Conservation (phyloP, 139 green algal species). For the Closterium sp. region DNA sequence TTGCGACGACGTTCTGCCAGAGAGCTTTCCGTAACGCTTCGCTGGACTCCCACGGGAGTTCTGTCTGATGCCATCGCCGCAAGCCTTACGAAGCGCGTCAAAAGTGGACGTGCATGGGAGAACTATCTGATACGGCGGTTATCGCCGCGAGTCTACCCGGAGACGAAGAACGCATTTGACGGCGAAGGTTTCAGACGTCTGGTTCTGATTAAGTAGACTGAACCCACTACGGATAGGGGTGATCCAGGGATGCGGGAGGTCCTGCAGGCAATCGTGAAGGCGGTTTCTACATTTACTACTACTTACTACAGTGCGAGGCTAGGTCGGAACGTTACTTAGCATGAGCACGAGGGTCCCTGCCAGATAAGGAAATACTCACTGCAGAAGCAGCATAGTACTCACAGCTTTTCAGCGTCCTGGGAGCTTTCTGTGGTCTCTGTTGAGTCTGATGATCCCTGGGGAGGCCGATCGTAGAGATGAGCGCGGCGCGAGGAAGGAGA, state of each 20-base stretch:
- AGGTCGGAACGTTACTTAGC: too few relatives aligned
- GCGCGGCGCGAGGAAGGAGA: background rate
- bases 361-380: too few relatives aligned
- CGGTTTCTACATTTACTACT: too few relatives aligned
- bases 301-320: too few relatives aligned
- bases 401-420: too few relatives aligned
- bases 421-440: background rate
- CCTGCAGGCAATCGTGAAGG: background rate
- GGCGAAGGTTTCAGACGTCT: background rate
- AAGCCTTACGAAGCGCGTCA: too few relatives aligned
- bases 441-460: background rate
- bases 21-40: background rate
- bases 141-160: too few relatives aligned
- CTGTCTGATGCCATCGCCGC: background rate
- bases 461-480: background rate
- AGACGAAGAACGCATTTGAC: background rate
- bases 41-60: background rate
- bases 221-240: background rate
- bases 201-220: background rate
- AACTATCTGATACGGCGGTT: background rate
- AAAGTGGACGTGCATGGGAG: background rate
- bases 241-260: background rate
- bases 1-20: background rate
- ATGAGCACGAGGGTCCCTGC: too few relatives aligned
- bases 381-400: too few relatives aligned